phyloP scores from a whole-genome alignment of 2,329 filamentous ascomycete species.

The Cadophora gregata region DNA sequence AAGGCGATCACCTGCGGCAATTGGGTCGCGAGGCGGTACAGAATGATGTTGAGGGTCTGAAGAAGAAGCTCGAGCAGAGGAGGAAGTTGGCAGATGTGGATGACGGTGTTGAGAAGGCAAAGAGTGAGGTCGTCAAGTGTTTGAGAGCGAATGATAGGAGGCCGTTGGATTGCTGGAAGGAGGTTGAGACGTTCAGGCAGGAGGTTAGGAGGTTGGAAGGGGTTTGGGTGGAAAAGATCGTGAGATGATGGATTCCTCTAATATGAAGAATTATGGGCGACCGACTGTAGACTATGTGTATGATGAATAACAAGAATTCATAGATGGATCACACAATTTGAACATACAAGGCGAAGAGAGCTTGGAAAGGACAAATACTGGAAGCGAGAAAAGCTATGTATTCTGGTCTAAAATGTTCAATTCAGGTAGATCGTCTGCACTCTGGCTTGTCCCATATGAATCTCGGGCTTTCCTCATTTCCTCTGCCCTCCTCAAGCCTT shows the following conservation, averaged over 20 bases:
- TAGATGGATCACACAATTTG: slow-evolving; percentile 17
- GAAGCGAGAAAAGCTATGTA: slow-evolving; percentile 5
- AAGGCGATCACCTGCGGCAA: slow-evolving; percentile 43
- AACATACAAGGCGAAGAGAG: not conserved
- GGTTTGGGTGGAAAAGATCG: slow-evolving; percentile 84
- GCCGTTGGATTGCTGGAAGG: slow-evolving; percentile 92
- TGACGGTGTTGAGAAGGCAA: slow-evolving; percentile 74
- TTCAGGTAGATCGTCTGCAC: slow-evolving; percentile 16
- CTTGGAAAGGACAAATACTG: not conserved
- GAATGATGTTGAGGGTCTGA: slow-evolving; percentile 65
- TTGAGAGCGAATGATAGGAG: slow-evolving; percentile 83
- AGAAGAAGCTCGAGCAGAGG: slow-evolving; percentile 63
- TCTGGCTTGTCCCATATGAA: not conserved
- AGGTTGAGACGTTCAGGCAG: slow-evolving; percentile 88
- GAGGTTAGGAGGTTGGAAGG: slow-evolving; percentile 88
- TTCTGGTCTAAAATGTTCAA: slow-evolving; percentile 19
- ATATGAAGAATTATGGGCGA: not conserved
- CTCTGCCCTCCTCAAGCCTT: slow-evolving; percentile 59
- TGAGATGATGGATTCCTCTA: slow-evolving; percentile 45
- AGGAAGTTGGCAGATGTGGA: slow-evolving; percentile 74
- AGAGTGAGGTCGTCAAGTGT: slow-evolving; percentile 78
- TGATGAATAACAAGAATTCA: slow-evolving; percentile 26
- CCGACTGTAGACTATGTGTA: slow-evolving; percentile 34
- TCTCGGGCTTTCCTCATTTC: slow-evolving; percentile 22
- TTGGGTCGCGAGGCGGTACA: slow-evolving; percentile 56